phyloP scores from a whole-genome alignment of 2,329 filamentous ascomycete species.

The Fusarium nisikadoi region DNA sequence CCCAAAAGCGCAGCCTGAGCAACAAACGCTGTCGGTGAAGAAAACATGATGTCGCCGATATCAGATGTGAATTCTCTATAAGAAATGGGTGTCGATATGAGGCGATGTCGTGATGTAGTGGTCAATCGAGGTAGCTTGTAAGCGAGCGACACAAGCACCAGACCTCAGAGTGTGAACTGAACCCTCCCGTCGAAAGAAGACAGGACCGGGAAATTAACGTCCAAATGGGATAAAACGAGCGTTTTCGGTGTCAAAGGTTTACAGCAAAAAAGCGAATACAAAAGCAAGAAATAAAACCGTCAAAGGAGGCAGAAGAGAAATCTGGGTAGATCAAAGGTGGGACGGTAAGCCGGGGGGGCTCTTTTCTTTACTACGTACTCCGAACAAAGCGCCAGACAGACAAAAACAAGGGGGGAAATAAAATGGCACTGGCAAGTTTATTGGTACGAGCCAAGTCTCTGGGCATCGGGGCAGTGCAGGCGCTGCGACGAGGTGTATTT shows the following conservation, averaged over 20 bases:
- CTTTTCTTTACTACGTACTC: constrained; percentile 12
- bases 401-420: constrained; percentile 1
- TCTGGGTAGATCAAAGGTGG: constrained; percentile 31
- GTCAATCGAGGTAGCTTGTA: constrained; percentile 1
- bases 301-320: constrained; percentile 6
- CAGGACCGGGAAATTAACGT: neutral
- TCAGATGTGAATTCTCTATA: neutral
- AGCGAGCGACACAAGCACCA: constrained; percentile 35
- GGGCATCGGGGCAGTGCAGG: constrained; percentile 43
- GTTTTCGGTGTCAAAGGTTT: constrained; percentile 5
- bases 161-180: neutral
- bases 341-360: constrained; percentile 13
- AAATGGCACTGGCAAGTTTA: neutral
- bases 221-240: constrained; percentile 7
- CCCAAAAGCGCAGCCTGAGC: constrained; percentile 29
- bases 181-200: neutral
- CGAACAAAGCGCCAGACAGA: neutral
- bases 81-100: neutral
- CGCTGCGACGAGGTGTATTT: neutral
- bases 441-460: constrained; percentile 42
- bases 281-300: neutral
- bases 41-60: constrained; percentile 2
- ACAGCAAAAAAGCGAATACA: constrained; percentile 9
- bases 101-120: neutral
- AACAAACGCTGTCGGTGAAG: constrained; percentile 9